Evolutionary conservation across 441 rosid genomes (phyloP), one percentile per base, ranked within the genome.

Genomic region (Gossypium gossypioides): DNA sequence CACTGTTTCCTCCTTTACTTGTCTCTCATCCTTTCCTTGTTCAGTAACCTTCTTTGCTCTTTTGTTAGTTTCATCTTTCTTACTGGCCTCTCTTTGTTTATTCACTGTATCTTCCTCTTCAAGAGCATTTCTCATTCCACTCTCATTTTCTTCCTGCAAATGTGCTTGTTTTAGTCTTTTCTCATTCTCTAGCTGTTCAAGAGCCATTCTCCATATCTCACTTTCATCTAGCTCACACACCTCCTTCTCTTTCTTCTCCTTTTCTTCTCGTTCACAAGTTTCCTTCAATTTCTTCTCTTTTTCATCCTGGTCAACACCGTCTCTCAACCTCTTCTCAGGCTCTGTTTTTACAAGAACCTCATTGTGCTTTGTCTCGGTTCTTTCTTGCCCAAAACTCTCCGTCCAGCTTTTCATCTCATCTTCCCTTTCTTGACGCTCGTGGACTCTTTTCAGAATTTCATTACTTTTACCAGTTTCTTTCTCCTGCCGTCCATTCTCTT

Each of bases 201-300:
- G 77, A 76, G 83, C 84, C 77, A 77, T 81, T 68, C 74, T 74
- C 71, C 79, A 22, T 75, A 77, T 86, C 72, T 84, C 84, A 3
- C 77, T 74, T 68, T 80, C 88, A 80, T 73, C 77, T 52, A 68
- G 70, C 51, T 81, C 84, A 74, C 9, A 69, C 18, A 55, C 78
- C 66, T 79, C 85, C 40, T 79, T 84, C 46, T 74, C 40, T 74
- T 75, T 79, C 74, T 76, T 78, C 68, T 80, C 82, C 0, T 76
- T 80, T 69, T 82, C 83, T 71, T 70, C 82, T 52, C 24, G 69
- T 29, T 77, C 83, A 63, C 69, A 50, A 68, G 80, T 77, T 67
- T 66, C 81, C 63, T 76, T 82, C 63, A 70, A 59, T 60, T 65
- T 83, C 64, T 62, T 79, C 73, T 87, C 88, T 52, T 71, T 64